Conservation (phyloP, 2,329 filamentous ascomycete species). For the Talaromyces atroroseus region DNA sequence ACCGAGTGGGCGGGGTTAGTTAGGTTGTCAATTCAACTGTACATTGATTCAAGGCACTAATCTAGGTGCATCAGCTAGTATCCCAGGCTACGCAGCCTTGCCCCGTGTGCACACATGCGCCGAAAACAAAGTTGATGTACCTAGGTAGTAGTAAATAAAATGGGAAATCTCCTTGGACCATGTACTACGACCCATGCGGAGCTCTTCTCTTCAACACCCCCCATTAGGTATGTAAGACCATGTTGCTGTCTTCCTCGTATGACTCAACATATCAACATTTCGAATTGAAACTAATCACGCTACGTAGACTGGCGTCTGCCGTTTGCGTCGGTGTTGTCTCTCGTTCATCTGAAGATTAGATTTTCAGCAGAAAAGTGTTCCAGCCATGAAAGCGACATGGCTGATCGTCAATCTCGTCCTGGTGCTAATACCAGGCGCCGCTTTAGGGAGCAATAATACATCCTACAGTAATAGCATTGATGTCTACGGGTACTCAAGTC, state of each 20-base stretch:
- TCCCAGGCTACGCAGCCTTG: neutral
- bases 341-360: neutral
- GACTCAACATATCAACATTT: neutral
- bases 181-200: neutral
- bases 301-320: neutral
- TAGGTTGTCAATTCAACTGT: neutral
- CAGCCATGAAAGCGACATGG: constrained; percentile 2
- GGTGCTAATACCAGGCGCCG: neutral
- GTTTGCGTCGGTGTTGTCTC: neutral
- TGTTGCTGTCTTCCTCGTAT: neutral
- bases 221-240: neutral
- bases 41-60: neutral
- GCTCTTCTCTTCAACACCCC: neutral
- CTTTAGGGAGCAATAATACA: neutral
- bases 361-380: neutral
- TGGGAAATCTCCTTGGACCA: neutral
- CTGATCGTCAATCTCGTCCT: neutral
- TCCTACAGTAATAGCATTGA: neutral
- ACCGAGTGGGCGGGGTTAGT: neutral
- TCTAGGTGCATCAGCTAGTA: neutral
- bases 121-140: neutral
- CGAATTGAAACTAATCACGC: neutral
- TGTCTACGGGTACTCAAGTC: neutral
- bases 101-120: neutral
- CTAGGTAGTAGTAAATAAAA: neutral